Evolutionary conservation across 495 filamentous ascomycete species (phyloP), one percentile per base, ranked within the genome.

Genomic region (Chaetomium tenue): DNA sequence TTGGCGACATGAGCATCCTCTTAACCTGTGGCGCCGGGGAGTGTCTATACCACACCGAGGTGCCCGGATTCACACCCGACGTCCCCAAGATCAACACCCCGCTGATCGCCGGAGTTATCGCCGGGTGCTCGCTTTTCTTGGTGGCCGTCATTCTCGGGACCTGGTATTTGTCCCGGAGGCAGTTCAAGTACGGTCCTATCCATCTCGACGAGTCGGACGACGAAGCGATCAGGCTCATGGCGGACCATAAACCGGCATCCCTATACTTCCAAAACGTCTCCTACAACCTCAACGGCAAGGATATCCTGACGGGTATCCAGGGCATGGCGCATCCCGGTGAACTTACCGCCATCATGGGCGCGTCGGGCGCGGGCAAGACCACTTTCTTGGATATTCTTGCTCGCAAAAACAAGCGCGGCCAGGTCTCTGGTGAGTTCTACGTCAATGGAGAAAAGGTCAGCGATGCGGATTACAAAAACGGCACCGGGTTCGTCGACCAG

Each of bases 71-170:
- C 72, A 78, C 89, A 60, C 85, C 91, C 47, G 90, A 93, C 5
- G 81, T 98, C 57, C 97, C 97, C 77, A 87, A 89, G 70, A 98
- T 98, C 79, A 98, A 98, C 74, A 98, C 93, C 0, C 94, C 95
- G 13, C 80, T 98, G 52, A 98, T 98, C 70, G 94, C 94, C 22
- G 88, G 91, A 40, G 91, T 95, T 57, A 98, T 98, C 72, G 93
- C 93, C 11, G 92, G 87, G 26, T 90, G 85, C 74, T 87, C 88
- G 3, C 79, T 98, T 0, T 97, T 98, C 71, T 82, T 98, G 8
- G 92, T 97, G 25, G 88, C 85, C 8, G 86, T 91, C 47, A 90
- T 97, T 58, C 75, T 98, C 33, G 69, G 85, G 8, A 84, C 96
- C 23, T 98, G 93, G 93, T 96, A 93, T 70, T 76, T 96, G n/a